Base-by-base conservation (phyloP, 2,329 filamentous ascomycete genomes). In the Zymoseptoria brevis region DNA sequence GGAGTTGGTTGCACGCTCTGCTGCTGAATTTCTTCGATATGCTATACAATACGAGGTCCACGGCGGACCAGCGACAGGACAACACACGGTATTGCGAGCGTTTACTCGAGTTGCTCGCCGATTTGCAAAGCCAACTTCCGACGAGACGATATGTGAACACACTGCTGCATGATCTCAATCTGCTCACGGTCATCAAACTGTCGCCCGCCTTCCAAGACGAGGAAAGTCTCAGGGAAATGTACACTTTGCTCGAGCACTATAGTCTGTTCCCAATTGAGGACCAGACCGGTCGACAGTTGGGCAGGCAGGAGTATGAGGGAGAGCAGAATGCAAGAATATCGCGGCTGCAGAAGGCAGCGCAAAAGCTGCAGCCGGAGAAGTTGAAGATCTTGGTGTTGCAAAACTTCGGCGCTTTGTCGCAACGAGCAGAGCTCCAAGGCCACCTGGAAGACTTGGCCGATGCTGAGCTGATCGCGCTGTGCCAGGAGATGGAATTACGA, bases 131-230 rank as follows among this genome's bases (percentile, higher is more conserved):
- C 69, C 94, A 99, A 73, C 79, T 97, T 53, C 94, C 94, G 0
- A 99, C 95, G 3, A 82, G 94, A 67, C 85, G 94, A 73, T 97
- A 97, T 72, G 89, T 96, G 71, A 96, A 96, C 73, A 86, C 89
- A 1, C 77, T 99, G 50, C 75, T 97, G 13, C 86, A 88, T 67
- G 93, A 99, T 71, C 77, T 97, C 52, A 91, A 97, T 71, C 75
- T 96, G 21, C 75, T 96, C 26, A 80, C 93, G 0, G 83, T 88
- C 8, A 85, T 96, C 67, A 83, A 82, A 53, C 76, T 96, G 19
- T 96, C 93, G 1, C 87, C 88, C 1, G 76, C 93, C 68, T 95
- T 87, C 68, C 85, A 86, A 58, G 83, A 87, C 58, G 86, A 90
- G 62, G 83, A 86, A 91, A 90, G 67, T 53, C 56, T 99, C 62